A percentile compares a stretch with the other conserved stretches of the same genome.
These are phyloP conservation scores for Psophocarpus tetragonolobus DNA, from an alignment of 306 rosid species.

Conservation along the genomic window DNA sequence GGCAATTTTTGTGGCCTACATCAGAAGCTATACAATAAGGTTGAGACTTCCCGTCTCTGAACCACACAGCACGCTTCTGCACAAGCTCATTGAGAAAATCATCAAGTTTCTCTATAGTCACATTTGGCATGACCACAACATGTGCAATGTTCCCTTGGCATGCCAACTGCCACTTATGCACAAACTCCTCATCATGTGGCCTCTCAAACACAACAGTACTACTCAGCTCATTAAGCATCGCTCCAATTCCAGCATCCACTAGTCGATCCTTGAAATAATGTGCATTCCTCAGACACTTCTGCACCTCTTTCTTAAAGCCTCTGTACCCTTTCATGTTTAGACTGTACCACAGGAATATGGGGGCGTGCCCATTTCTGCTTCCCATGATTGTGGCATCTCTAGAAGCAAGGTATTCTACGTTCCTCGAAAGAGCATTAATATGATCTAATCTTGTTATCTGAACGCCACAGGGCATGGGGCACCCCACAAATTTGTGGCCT, in stretches of 20 bases:
- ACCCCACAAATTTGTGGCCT: constrained; percentile 21
- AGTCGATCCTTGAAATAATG: not conserved
- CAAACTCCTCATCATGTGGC: not conserved
- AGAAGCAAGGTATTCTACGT: not conserved
- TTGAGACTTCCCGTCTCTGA: not conserved
- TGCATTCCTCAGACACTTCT: constrained; percentile 1
- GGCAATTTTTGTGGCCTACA: not conserved
- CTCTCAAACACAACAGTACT: constrained; percentile 8
- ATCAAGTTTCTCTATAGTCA: not conserved
- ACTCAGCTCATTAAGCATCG: not conserved
- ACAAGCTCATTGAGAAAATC: not conserved
- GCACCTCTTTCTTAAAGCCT: not conserved
- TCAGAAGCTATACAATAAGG: constrained; percentile 3
- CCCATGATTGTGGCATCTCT: constrained; percentile 7
- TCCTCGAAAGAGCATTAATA: not conserved
- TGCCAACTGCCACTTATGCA: constrained; percentile 12
- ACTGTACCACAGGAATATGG: constrained; percentile 8
- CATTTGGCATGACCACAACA: constrained; percentile 9
- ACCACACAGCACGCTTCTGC: constrained; percentile 8
- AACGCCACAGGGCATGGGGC: constrained; percentile 22
- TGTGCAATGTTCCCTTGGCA: constrained; percentile 15
- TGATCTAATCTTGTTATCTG: constrained; percentile 5
- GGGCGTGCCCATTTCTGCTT: not conserved
- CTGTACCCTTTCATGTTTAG: constrained; percentile 13
- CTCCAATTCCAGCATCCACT: constrained; percentile 5